Evolutionary conservation across 805 yeast genomes (phyloP).

Genomic region (Myxozyma neotropica): DNA sequence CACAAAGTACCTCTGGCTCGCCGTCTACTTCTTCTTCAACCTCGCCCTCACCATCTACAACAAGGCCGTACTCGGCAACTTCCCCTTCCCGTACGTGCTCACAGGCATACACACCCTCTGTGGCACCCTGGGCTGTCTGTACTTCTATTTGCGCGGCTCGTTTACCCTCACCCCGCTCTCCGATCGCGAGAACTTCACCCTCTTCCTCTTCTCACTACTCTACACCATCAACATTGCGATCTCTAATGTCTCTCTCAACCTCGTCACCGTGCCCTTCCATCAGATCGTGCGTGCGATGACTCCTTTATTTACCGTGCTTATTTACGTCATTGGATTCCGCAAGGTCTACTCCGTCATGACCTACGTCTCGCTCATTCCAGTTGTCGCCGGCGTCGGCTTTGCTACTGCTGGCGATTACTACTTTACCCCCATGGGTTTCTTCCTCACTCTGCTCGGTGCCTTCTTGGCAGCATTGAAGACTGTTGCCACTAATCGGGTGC

Average conservation of each 20-base stretch:
- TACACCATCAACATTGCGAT: constrained; percentile 40
- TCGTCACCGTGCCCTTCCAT: constrained; percentile 40
- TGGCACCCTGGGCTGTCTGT: constrained; percentile 37
- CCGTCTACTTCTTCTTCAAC: constrained; percentile 39
- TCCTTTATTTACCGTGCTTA: constrained; percentile 38
- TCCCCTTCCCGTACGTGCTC: constrained; percentile 39
- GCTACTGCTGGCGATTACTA: constrained; percentile 40
- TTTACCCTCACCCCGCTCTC: constrained; percentile 36
- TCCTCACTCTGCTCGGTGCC: constrained; percentile 39
- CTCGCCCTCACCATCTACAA: constrained; percentile 39
- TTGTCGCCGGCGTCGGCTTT: constrained; percentile 39
- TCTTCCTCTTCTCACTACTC: constrained; percentile 37
- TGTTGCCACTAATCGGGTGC: constrained; percentile 39
- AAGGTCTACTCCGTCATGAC: constrained; percentile 37
- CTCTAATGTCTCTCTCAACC: constrained; percentile 38
- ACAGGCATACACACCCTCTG: constrained; percentile 39
- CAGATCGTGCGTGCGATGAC: constrained; percentile 40
- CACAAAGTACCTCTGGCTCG: constrained; percentile 36
- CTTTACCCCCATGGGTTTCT: constrained; percentile 38
- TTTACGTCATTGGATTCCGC: constrained; percentile 37
- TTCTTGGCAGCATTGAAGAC: constrained; percentile 39
- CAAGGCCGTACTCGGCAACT: constrained; percentile 39
- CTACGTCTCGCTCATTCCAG: constrained; percentile 37
- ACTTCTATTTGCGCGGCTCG: constrained; percentile 33
- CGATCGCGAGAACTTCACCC: constrained; percentile 36